phyloP scores from a whole-genome alignment of 495 filamentous ascomycete genomes.

The Aspergillus sclerotioniger region DNA sequence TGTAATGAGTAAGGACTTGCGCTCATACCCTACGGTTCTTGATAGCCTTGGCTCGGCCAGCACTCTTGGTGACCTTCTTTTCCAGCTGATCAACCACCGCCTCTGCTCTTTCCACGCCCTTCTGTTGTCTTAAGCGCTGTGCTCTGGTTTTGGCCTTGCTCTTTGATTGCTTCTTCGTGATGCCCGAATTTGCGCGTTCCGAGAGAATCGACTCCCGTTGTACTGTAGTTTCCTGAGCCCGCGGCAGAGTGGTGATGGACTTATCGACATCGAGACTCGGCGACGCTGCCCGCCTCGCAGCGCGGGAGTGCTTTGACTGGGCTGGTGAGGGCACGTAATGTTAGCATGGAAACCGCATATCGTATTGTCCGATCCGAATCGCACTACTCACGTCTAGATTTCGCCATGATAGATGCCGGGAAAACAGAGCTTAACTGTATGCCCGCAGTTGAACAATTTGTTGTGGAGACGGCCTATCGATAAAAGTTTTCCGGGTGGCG shows the following conservation, averaged over 20 bases:
- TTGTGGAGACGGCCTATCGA: conserved; percentile 42
- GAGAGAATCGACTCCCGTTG: conserved; percentile 60
- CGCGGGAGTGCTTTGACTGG: conserved; percentile 62
- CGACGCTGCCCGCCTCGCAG: conserved; percentile 68
- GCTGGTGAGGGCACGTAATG: conserved; percentile 26
- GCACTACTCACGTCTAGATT: conserved; percentile 39
- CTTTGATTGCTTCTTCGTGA: conserved; percentile 65
- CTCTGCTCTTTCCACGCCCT: conserved; percentile 71
- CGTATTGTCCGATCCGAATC: neutral
- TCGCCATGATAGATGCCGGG: conserved; percentile 44
- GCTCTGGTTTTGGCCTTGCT: conserved; percentile 58
- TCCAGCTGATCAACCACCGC: conserved; percentile 65
- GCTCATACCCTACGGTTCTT: conserved; percentile 40
- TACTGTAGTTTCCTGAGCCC: conserved; percentile 49
- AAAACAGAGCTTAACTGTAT: neutral
- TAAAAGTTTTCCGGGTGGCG: conserved; percentile 38
- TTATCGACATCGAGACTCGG: conserved; percentile 73
- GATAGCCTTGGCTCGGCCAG: conserved; percentile 58
- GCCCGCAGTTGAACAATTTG: conserved; percentile 24
- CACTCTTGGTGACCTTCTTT: conserved; percentile 67
- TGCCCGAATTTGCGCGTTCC: conserved; percentile 55
- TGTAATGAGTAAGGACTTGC: neutral
- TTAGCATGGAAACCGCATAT: conserved; percentile 16
- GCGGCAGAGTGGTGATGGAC: conserved; percentile 62
- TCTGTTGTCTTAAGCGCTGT: conserved; percentile 66